A percentile compares a stretch with the other conserved stretches of the same genome.
These are phyloP conservation scores for Ganoderma lucidum DNA, from an alignment of 1,284 basidiomycete species.

Conservation along the genomic window DNA sequence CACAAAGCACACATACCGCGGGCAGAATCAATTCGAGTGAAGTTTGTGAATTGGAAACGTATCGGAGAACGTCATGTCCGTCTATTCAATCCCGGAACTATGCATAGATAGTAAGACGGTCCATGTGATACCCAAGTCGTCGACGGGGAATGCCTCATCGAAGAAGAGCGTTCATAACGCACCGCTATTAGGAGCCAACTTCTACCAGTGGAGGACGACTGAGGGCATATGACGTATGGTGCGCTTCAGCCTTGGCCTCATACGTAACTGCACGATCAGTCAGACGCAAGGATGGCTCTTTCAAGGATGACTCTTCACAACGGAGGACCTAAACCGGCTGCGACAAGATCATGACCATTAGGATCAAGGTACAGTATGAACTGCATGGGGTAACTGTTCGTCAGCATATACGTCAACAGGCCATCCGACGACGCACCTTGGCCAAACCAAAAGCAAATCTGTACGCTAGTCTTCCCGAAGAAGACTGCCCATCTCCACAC, in stretches of 20 bases:
- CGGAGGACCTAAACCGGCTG: neutral
- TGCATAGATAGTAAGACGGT: neutral
- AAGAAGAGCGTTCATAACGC: neutral
- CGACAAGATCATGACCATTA: slow-evolving; percentile 2
- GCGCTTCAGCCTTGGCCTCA: neutral
- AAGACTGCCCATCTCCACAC: slow-evolving; percentile 69
- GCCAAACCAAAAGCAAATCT: slow-evolving; percentile 6
- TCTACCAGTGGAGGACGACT: neutral
- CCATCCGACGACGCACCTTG: slow-evolving; percentile 6
- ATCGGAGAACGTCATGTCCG: neutral
- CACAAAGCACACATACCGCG: slow-evolving; percentile 4
- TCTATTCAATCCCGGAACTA: neutral
- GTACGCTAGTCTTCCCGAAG: slow-evolving; percentile 42
- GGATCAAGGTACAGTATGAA: neutral
- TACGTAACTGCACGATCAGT: neutral
- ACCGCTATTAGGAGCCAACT: neutral
- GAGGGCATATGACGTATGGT: neutral
- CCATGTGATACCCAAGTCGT: neutral
- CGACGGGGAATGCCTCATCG: neutral
- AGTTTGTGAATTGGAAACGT: neutral
- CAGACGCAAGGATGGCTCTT: neutral
- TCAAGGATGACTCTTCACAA: neutral
- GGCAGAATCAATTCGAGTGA: neutral
- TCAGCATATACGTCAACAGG: neutral
- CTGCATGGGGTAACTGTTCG: neutral